Evolutionary conservation across 2,329 filamentous ascomycete species (phyloP).

Genomic region (Fusarium sp.): DNA sequence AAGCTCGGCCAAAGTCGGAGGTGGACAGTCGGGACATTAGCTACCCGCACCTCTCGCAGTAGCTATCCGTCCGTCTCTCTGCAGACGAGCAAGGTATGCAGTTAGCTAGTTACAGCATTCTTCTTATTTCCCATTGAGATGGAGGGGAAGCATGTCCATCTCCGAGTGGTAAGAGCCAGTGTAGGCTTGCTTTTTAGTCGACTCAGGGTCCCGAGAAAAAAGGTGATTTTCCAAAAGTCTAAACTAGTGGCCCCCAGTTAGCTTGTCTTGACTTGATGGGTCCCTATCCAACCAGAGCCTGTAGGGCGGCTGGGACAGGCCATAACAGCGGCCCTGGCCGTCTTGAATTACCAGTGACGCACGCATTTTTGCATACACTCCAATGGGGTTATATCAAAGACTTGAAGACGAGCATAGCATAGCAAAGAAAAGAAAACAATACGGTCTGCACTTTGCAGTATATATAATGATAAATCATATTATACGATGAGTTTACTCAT

Average conservation of each 20-base stretch:
- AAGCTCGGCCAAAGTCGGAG: slow-evolving; percentile 48
- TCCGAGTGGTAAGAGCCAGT: slow-evolving; percentile 18
- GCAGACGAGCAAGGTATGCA: background rate
- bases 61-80: background rate
- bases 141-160: slow-evolving; percentile 23
- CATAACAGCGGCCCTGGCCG: slow-evolving; percentile 23
- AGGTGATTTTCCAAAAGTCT: slow-evolving; percentile 35
- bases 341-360: slow-evolving; percentile 37
- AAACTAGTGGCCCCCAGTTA: slow-evolving; percentile 5
- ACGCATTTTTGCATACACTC: slow-evolving; percentile 21
- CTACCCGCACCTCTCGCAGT: background rate
- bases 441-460: background rate
- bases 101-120: background rate
- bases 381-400: slow-evolving; percentile 20
- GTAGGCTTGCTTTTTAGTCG: slow-evolving; percentile 45
- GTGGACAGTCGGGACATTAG: background rate
- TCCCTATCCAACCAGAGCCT: background rate
- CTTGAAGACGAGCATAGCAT: background rate
- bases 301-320: slow-evolving; percentile 27
- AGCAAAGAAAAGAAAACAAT: background rate
- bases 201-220: slow-evolving; percentile 35
- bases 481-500: background rate
- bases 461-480: background rate
- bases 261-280: slow-evolving; percentile 9
- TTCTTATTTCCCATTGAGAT: slow-evolving; percentile 4